phyloP scores from a whole-genome alignment of 495 filamentous ascomycete genomes.

The Collariella sp. region DNA sequence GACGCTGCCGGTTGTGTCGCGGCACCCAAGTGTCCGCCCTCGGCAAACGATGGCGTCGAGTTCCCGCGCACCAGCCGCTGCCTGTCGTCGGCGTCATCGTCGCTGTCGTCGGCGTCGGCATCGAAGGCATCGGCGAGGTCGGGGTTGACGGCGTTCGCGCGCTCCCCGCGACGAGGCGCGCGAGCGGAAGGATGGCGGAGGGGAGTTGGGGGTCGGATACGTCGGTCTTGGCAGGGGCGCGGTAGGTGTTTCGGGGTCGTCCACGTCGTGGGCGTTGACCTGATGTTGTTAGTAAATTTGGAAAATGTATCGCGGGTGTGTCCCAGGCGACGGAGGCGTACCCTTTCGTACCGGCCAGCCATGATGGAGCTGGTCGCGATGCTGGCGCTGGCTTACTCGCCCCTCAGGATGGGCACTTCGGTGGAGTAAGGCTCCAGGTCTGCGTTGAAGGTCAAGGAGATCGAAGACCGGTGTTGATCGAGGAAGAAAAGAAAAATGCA shows the following conservation, averaged over 20 bases:
- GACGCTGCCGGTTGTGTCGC: slow-evolving; percentile 14
- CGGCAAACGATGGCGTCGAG: slow-evolving; percentile 32
- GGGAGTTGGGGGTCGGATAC: slow-evolving; percentile 62
- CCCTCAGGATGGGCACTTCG: background rate
- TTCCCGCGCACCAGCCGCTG: slow-evolving; percentile 75
- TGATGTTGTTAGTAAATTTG: slow-evolving; percentile 6
- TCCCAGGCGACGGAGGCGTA: slow-evolving; percentile 39
- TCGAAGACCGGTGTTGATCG: background rate
- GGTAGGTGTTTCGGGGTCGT: slow-evolving; percentile 35
- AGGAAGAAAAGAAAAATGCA: background rate
- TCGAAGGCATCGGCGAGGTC: slow-evolving; percentile 88
- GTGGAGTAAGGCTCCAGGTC: slow-evolving; percentile 6
- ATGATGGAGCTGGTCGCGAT: slow-evolving; percentile 43
- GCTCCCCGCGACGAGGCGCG: slow-evolving; percentile 63
- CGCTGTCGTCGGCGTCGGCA: slow-evolving; percentile 60
- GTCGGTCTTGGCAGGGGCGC: slow-evolving; percentile 25
- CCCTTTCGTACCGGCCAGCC: slow-evolving; percentile 80
- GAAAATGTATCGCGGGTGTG: no score
- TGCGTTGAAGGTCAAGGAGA: no score
- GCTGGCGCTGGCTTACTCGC: background rate
- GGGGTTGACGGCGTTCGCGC: slow-evolving; percentile 51
- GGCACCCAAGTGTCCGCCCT: slow-evolving; percentile 10
- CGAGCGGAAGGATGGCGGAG: slow-evolving; percentile 90
- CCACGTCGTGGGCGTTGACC: slow-evolving; percentile 42
- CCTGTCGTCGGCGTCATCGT: slow-evolving; percentile 71